Percentiles rank a stretch among this genome's conserved stretches.
phyloP scores from a whole-genome alignment of 2,329 filamentous ascomycete species.

The Microthyrium microscopicum region DNA sequence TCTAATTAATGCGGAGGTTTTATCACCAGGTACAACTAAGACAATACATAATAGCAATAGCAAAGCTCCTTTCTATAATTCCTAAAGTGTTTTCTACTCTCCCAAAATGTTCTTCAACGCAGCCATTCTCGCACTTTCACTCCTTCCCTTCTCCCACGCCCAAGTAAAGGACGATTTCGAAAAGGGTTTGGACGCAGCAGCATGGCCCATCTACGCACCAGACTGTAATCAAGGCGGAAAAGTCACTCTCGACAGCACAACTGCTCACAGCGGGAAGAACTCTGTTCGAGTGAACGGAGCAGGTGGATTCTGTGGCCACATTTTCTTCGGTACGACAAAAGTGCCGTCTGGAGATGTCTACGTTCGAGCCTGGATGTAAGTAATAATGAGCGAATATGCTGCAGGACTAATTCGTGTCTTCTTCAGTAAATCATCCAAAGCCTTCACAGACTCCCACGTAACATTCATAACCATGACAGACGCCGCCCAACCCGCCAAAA shows the following conservation, averaged over 20 bases:
- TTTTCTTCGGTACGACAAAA: constrained; percentile 42
- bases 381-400: constrained; percentile 10
- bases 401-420: constrained; percentile 11
- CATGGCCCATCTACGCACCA: constrained; percentile 41
- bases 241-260: constrained; percentile 39
- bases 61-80: neutral
- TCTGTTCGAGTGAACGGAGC: constrained; percentile 2
- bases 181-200: constrained; percentile 37
- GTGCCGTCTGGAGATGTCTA: constrained; percentile 42
- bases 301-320: constrained; percentile 21
- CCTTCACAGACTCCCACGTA: constrained; percentile 42
- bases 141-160: constrained; percentile 31
- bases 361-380: constrained; percentile 39
- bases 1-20: constrained; percentile 2
- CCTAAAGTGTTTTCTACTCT: neutral
- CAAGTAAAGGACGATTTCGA: constrained; percentile 43
- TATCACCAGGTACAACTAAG: too few species aligned
- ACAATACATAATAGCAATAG: neutral
- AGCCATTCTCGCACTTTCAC: constrained; percentile 29
- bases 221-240: constrained; percentile 44
- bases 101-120: constrained; percentile 27
- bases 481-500: constrained; percentile 35
- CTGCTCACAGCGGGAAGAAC: constrained; percentile 23
- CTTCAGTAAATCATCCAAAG: constrained; percentile 36
- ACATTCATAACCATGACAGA: constrained; percentile 50